These are phyloP conservation scores for Rhodocollybia butyracea DNA, from an alignment of 768 basidiomycete genomes.

Conservation along the genomic window DNA sequence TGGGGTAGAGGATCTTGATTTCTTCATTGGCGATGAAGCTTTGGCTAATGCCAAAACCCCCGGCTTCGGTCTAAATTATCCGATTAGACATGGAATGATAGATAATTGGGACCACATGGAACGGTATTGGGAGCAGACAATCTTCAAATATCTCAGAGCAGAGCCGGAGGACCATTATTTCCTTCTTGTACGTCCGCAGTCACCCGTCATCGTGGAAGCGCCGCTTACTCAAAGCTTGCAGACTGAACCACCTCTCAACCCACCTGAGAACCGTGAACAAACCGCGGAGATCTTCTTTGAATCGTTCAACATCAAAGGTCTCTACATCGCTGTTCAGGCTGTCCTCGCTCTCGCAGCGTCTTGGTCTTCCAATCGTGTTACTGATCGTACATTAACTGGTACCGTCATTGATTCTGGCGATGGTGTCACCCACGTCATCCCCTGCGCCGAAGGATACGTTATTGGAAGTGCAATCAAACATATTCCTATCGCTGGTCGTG, in stretches of 20 bases:
- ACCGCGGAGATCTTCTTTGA: conserved; percentile 99
- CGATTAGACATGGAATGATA: conserved; percentile 96
- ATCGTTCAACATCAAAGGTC: conserved; percentile 97
- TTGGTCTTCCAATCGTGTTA: conserved; percentile 89
- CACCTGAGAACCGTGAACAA: conserved; percentile 98
- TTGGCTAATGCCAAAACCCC: conserved; percentile 93
- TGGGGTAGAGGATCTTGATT: conserved; percentile 98
- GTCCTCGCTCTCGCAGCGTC: conserved; percentile 97
- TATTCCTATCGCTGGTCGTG: conserved; percentile 96
- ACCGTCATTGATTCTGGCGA: conserved; percentile 99
- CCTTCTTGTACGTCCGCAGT: conserved; percentile 69
- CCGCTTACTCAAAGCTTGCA: conserved; percentile 24
- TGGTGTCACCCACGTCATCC: conserved; percentile 98
- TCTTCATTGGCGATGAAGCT: conserved; percentile 99
- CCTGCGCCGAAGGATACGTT: conserved; percentile 95
- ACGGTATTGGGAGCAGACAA: conserved; percentile 98
- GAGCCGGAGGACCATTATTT: conserved; percentile 99
- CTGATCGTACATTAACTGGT: conserved; percentile 90
- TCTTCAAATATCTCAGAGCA: conserved; percentile 98
- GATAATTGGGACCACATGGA: conserved; percentile 99
- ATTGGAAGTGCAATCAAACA: conserved; percentile 99
- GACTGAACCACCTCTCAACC: conserved; percentile 99
- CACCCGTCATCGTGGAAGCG: background rate
- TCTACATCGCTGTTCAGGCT: conserved; percentile 98
- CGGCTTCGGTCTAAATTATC: conserved; percentile 92